Conservation (phyloP, 2,329 filamentous ascomycete species). For the Claviceps digitariae region DNA sequence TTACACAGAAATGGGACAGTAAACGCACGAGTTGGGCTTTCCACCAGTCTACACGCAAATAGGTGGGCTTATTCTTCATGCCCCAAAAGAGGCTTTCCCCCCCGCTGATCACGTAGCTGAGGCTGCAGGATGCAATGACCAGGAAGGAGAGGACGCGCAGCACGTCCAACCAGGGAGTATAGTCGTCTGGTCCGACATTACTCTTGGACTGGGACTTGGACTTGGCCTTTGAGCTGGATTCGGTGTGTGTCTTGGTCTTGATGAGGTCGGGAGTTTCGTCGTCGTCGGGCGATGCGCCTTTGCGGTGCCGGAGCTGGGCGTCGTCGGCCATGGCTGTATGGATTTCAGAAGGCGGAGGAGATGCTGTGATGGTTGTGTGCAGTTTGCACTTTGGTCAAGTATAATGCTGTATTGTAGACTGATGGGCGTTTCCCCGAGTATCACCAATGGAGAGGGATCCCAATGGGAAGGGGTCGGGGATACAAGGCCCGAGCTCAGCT, state of each 20-base stretch:
- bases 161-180: conserved; percentile 46
- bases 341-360: neutral
- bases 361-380: neutral
- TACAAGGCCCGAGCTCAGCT: neutral
- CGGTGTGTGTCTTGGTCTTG: conserved; percentile 11
- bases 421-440: neutral
- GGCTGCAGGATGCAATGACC: conserved; percentile 48
- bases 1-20: too few relatives aligned
- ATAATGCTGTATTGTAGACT: neutral
- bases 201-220: conserved; percentile 9
- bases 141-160: conserved; percentile 57
- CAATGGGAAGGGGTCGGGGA: neutral
- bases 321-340: conserved; percentile 22
- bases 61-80: conserved; percentile 45
- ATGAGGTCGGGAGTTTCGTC: conserved; percentile 9
- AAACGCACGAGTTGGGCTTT: conserved; percentile 44
- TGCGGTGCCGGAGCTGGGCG: conserved; percentile 30
- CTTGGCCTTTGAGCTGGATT: neutral
- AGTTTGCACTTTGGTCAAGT: neutral
- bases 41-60: conserved; percentile 45
- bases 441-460: neutral
- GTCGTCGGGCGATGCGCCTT: conserved; percentile 15
- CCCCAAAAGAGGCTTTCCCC: conserved; percentile 60
- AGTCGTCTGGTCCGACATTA: conserved; percentile 42
- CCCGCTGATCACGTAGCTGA: conserved; percentile 65